phyloP scores from a whole-genome alignment of 169 alveolate species.

The Miamiensis avidus region DNA sequence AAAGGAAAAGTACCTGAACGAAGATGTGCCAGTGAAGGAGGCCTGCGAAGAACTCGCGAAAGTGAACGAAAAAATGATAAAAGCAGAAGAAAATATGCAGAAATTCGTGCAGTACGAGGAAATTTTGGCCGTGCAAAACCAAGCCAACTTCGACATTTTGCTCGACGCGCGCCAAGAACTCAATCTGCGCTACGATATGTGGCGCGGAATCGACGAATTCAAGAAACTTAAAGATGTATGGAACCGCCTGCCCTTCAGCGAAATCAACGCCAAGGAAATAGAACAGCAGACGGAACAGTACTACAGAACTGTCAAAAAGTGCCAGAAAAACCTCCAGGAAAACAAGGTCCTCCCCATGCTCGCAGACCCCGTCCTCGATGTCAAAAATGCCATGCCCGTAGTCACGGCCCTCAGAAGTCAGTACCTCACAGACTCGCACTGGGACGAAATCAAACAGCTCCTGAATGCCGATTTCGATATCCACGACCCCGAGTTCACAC shows the following conservation, averaged over 20 bases:
- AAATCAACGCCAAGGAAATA: constrained; percentile 67
- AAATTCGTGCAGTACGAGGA: constrained; percentile 60
- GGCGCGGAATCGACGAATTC: constrained; percentile 74
- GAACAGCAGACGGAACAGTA: constrained; percentile 61
- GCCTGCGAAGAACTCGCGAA: constrained; percentile 51
- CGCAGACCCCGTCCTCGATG: constrained; percentile 59
- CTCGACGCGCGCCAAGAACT: constrained; percentile 63
- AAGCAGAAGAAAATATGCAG: constrained; percentile 47
- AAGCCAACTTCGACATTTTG: constrained; percentile 51
- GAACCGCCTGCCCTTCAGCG: constrained; percentile 51
- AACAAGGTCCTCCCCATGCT: constrained; percentile 53
- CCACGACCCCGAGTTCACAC: constrained; percentile 66
- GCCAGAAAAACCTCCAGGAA: constrained; percentile 66
- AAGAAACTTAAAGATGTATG: constrained; percentile 56
- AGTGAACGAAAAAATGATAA: constrained; percentile 45
- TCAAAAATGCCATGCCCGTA: constrained; percentile 81
- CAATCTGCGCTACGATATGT: constrained; percentile 60
- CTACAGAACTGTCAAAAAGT: constrained; percentile 62
- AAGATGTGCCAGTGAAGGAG: constrained; percentile 40
- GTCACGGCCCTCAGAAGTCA: constrained; percentile 79
- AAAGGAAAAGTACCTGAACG: constrained; percentile 57
- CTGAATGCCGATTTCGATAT: constrained; percentile 69
- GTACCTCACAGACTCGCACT: constrained; percentile 68
- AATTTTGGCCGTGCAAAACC: constrained; percentile 50
- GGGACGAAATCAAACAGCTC: constrained; percentile 74